These are phyloP conservation scores for Phyllachora maydis DNA, from an alignment of 2,329 filamentous ascomycete genomes.

Conservation along the genomic window DNA sequence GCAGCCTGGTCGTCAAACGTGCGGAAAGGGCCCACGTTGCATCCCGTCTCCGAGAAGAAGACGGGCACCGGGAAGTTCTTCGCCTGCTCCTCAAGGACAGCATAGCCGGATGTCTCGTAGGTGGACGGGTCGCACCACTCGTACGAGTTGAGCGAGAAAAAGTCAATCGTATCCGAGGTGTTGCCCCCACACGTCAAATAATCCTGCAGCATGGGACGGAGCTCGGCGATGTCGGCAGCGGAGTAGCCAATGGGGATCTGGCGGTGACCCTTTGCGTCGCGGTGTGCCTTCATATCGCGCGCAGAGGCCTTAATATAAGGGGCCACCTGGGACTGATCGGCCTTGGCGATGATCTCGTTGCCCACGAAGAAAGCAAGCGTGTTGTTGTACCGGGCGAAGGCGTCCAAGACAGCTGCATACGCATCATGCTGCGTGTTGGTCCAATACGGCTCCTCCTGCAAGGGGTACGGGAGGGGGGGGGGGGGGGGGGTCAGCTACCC, in stretches of 20 bases:
- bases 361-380: conserved; percentile 70
- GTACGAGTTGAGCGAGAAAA: conserved; percentile 74
- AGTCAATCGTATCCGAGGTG: conserved; percentile 50
- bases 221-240: conserved; percentile 59
- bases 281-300: conserved; percentile 67
- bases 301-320: conserved; percentile 70
- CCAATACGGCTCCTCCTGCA: conserved; percentile 33
- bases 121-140: conserved; percentile 48
- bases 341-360: conserved; percentile 61
- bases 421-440: conserved; percentile 47
- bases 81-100: conserved; percentile 43
- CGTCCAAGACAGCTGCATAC: conserved; percentile 55
- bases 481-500: background rate
- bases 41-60: conserved; percentile 80
- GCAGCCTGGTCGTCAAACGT: conserved; percentile 52
- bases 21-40: conserved; percentile 43
- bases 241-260: conserved; percentile 74
- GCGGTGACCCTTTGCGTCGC: conserved; percentile 55
- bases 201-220: conserved; percentile 38
- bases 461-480: background rate
- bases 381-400: conserved; percentile 60
- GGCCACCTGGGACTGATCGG: conserved; percentile 39
- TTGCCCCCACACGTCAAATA: conserved; percentile 67
- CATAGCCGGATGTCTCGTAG: conserved; percentile 48
- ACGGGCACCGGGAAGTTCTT: conserved; percentile 61